A percentile compares a stretch with the other conserved stretches of the same genome.
phyloP scores from a whole-genome alignment of 208 protist genomes.

The Trypanosoma lewisi region DNA sequence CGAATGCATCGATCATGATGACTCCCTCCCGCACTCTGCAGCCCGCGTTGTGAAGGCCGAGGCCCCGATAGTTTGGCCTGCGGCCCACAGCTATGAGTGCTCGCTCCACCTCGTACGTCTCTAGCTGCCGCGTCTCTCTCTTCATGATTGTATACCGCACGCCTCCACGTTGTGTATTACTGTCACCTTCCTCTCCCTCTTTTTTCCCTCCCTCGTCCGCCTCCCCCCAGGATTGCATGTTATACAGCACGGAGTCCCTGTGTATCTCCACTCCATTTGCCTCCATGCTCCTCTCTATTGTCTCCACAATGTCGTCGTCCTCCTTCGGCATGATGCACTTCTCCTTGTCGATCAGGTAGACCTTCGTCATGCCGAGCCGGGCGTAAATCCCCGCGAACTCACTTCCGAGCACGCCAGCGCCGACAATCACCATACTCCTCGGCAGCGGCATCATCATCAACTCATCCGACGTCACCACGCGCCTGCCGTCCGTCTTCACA shows the following conservation, averaged over 20 bases:
- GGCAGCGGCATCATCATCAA: conserved; percentile 70
- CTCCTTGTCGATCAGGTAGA: conserved; percentile 68
- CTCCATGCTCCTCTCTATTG: conserved; percentile 46
- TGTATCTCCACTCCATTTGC: conserved; percentile 56
- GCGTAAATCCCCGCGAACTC: conserved; percentile 80
- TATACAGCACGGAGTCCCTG: conserved; percentile 69
- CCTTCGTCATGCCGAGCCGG: conserved; percentile 67
- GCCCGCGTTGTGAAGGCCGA: conserved; percentile 60
- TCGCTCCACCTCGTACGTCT: conserved; percentile 68
- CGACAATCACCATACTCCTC: conserved; percentile 71
- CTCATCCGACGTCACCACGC: conserved; percentile 68
- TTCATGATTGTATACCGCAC: conserved; percentile 82
- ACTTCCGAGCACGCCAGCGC: conserved; percentile 67
- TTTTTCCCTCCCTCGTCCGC: conserved; percentile 24
- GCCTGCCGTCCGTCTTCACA: conserved; percentile 43
- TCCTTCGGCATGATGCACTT: conserved; percentile 64
- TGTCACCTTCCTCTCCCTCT: conserved; percentile 23
- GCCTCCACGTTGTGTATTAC: conserved; percentile 22
- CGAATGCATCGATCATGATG: conserved; percentile 50
- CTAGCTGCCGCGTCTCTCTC: conserved; percentile 40
- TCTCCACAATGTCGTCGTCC: conserved; percentile 57
- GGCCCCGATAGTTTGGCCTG: conserved; percentile 51
- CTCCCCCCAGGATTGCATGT: conserved; percentile 66
- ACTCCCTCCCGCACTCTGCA: conserved; percentile 36
- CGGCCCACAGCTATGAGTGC: conserved; percentile 69